Evolutionary conservation across 371 early-diverging fungal genomes (phyloP), one percentile per base, ranked within the genome.

Genomic region (Mucor saturninus): DNA sequence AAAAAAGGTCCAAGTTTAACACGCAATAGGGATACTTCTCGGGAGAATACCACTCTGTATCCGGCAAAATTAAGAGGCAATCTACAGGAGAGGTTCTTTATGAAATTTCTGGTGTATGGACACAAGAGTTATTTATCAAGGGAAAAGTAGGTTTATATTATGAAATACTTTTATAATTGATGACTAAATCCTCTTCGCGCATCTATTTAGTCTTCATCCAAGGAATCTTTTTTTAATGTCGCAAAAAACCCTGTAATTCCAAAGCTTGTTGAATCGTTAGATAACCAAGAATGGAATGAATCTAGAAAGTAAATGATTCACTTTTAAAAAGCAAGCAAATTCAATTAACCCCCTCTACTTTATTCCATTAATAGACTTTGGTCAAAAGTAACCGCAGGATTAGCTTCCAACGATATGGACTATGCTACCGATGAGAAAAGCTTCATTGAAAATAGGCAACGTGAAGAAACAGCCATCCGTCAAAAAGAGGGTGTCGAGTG

Each of bases 101-200:
- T 62, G 91, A 91, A 13, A 82, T 96, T 54, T 76, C 83, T 28
- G 97, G 97, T 46, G 91, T 91, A 64, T 96, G 97, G 97, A 86
- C 92, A n/a, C 88, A 91, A 31, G 80, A 78, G 42, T 79, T 92
- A 54, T 84, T 79, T 43, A 86, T 92, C 11, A 64, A 64, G 35
- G 59, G 35, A 45, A 64, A 64, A 54, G 51, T 57, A 53, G 15
- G 5, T 43, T 56, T 43, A 15, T 28, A 14, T 56, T 30, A 14
- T 30, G 13, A n/a, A 38, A 39, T 31, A 43, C n/a, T n/a, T 43
- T 13, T 43, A 43, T 14, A n/a, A 43, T 49, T 35, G 30, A 54
- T 21, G 5, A 43, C 13, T 43, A 43, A 35, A 6, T 35, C 8
- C 35, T 8, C 8, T 35, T 35, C 8, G 35, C 35, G 35, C 0